Evolutionary conservation across 116 monocot genomes (phyloP).

Genomic region (Zostera marina): DNA sequence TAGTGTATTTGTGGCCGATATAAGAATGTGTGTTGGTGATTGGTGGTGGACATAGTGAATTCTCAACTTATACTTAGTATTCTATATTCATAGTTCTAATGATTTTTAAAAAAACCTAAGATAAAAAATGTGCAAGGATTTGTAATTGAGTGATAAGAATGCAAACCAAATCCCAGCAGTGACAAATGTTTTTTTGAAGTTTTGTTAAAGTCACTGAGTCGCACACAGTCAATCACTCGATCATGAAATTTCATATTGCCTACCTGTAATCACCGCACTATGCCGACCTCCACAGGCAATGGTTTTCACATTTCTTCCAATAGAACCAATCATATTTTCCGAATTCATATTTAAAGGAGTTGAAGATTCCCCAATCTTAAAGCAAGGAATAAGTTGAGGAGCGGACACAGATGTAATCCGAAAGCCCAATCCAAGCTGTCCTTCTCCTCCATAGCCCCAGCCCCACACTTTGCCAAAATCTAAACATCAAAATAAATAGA

Average conservation of each 20-base stretch:
- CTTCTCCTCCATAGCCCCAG: constrained; percentile 99
- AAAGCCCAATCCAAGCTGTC: constrained; percentile 92
- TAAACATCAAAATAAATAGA: constrained; percentile 28
- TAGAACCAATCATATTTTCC: constrained; percentile 19
- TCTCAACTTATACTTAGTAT: too few relatives aligned
- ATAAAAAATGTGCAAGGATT: too few relatives aligned
- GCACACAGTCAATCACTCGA: neutral
- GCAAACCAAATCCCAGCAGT: too few relatives aligned
- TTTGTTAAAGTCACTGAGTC: neutral
- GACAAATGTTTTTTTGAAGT: too few relatives aligned
- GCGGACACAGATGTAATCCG: constrained; percentile 76
- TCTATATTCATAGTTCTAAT: too few relatives aligned
- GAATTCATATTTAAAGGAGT: constrained; percentile 26
- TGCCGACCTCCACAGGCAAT: constrained; percentile 99
- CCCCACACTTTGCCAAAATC: constrained; percentile 96
- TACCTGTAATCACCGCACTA: constrained; percentile 87
- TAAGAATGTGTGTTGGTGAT: too few relatives aligned
- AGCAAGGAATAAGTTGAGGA: constrained; percentile 75
- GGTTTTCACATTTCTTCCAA: constrained; percentile 63
- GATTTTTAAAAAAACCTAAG: too few relatives aligned
- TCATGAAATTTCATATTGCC: neutral
- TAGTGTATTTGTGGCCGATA: too few relatives aligned
- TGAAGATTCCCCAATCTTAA: constrained; percentile 22
- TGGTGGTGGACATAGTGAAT: too few relatives aligned
- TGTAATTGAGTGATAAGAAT: too few relatives aligned